phyloP scores from a whole-genome alignment of 495 filamentous ascomycete species.

The Talaromyces borbonicus region DNA sequence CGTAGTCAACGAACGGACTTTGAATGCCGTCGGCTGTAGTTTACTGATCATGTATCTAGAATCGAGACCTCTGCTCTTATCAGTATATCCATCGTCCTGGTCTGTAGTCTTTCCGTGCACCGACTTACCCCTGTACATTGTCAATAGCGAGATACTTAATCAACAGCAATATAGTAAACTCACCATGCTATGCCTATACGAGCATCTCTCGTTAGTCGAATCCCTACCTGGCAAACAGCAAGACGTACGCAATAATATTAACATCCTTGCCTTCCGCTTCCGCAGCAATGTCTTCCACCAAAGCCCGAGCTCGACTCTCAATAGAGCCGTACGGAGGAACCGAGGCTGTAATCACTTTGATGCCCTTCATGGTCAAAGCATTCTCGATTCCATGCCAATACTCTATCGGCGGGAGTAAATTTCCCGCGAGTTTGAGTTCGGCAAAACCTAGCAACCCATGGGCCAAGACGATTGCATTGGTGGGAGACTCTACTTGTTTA shows the following conservation, averaged over 20 bases:
- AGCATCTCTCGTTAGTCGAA: slow-evolving; percentile 9
- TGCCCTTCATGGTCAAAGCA: slow-evolving; percentile 57
- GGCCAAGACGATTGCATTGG: slow-evolving; percentile 69
- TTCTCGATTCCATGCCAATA: slow-evolving; percentile 92
- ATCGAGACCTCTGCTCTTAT: slow-evolving; percentile 62
- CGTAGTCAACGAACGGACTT: slow-evolving; percentile 73
- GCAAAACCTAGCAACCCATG: slow-evolving; percentile 91
- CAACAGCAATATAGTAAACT: slow-evolving; percentile 9
- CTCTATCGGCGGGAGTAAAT: slow-evolving; percentile 61
- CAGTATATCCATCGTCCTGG: too few species aligned
- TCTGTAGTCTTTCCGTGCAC: too few species aligned
- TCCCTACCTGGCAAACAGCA: background rate
- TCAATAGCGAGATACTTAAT: slow-evolving; percentile 6
- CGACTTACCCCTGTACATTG: slow-evolving; percentile 35
- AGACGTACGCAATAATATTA: slow-evolving; percentile 78
- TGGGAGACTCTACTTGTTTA: slow-evolving; percentile 41
- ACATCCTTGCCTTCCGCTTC: slow-evolving; percentile 64
- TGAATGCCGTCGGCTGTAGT: slow-evolving; percentile 59
- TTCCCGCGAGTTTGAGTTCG: slow-evolving; percentile 63
- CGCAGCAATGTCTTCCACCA: slow-evolving; percentile 52
- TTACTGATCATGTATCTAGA: slow-evolving; percentile 86
- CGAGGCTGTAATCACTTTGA: slow-evolving; percentile 70
- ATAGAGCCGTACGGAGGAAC: slow-evolving; percentile 76
- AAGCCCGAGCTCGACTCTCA: slow-evolving; percentile 59
- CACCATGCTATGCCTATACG: slow-evolving; percentile 63